These are phyloP conservation scores for Kwoniella bestiolae DNA, from an alignment of 768 basidiomycete species.

Conservation along the genomic window DNA sequence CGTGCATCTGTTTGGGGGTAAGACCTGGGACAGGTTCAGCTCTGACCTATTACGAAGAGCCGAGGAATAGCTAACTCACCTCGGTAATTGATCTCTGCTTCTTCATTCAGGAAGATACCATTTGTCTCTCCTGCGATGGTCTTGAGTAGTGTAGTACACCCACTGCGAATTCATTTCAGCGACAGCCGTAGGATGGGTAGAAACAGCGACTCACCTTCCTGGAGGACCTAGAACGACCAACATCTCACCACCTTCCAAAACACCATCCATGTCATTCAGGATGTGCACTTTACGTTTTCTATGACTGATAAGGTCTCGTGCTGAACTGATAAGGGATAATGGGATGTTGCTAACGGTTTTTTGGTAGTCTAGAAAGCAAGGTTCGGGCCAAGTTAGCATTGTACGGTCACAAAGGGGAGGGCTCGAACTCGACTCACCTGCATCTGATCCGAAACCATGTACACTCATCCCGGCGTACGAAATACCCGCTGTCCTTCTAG, in stretches of 20 bases:
- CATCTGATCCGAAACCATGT: constrained; percentile 52
- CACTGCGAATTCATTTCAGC: constrained; percentile 31
- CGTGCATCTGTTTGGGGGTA: constrained; percentile 60
- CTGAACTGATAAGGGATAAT: constrained; percentile 33
- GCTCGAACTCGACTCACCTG: constrained; percentile 33
- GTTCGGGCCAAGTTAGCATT: background rate
- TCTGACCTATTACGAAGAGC: background rate
- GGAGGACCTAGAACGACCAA: constrained; percentile 64
- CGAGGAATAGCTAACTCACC: constrained; percentile 29
- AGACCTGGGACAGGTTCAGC: constrained; percentile 52
- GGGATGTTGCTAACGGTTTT: constrained; percentile 59
- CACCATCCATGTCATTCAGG: constrained; percentile 68
- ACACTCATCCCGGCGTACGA: constrained; percentile 58
- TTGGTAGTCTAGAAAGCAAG: constrained; percentile 58
- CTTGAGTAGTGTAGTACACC: constrained; percentile 62
- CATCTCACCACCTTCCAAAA: constrained; percentile 75
- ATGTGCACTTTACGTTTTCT: constrained; percentile 60
- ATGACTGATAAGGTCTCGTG: constrained; percentile 37
- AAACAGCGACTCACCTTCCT: constrained; percentile 50
- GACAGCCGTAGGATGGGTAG: background rate
- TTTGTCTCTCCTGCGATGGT: constrained; percentile 60
- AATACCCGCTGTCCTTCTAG: constrained; percentile 50
- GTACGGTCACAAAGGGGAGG: background rate
- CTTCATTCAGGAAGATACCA: constrained; percentile 51
- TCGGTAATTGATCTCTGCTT: constrained; percentile 52